A percentile compares a stretch with the other conserved stretches of the same genome.
These are phyloP conservation scores for Fagopyrum esculentum DNA, from an alignment of 148 eudicot species.

Conservation along the genomic window DNA sequence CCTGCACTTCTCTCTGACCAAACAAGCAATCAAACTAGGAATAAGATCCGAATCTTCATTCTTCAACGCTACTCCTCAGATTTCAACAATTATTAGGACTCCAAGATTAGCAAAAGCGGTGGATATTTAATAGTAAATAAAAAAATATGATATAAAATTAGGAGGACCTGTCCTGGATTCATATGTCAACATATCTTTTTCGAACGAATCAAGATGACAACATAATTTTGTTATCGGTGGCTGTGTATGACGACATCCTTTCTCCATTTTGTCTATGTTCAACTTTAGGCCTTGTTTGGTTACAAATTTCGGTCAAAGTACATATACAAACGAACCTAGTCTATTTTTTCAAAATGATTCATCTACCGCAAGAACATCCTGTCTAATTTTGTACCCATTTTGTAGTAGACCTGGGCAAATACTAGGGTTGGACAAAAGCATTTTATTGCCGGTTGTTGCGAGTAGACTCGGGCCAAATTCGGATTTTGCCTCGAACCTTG, in stretches of 20 bases:
- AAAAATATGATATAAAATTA: neutral
- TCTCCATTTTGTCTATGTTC: neutral
- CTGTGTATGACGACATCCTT: constrained; percentile 30
- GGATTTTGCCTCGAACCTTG: no score
- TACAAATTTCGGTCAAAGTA: no score
- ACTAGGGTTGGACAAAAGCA: no score
- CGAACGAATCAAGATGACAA: neutral
- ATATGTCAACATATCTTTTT: constrained; percentile 28
- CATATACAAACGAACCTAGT: no score
- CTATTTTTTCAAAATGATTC: no score
- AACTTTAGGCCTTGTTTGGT: no score
- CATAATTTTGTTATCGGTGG: neutral
- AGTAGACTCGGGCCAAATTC: no score
- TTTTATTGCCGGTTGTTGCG: no score
- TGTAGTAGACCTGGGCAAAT: no score
- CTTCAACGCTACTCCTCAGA: no score
- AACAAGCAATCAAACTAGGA: constrained; percentile 2
- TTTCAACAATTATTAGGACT: neutral
- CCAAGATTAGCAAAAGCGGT: neutral
- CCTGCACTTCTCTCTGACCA: constrained; percentile 28
- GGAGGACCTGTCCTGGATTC: neutral
- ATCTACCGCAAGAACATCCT: no score
- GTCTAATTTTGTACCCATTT: no score
- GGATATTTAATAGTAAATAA: neutral
- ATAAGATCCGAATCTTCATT: neutral